Base-by-base conservation (phyloP, 495 filamentous ascomycete species). In the Venustampulla echinocandica region DNA sequence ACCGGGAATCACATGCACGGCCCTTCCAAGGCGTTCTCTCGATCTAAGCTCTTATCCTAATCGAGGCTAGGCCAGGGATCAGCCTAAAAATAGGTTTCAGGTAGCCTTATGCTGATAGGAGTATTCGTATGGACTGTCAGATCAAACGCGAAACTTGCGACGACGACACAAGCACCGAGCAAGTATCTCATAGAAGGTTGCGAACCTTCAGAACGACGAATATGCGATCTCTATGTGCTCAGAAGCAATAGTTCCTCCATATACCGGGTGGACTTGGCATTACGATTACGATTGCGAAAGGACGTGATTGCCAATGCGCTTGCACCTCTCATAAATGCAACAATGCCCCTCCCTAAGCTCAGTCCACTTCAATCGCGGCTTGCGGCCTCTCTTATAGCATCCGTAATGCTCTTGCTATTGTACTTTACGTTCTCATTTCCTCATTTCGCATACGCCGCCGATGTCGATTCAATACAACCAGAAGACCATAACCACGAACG, bases 331-430 rank as follows among this genome's bases (percentile, higher is more conserved):
- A 48, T 14, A 10, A 49, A n/a, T 49, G 45, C 44, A n/a, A n/a
- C n/a, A 36, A 59, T 59, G 56, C 56, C 56, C 41, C 47, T 59
- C 46, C 56, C 56, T 17, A 59, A 59, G 27, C 52, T 55, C 49
- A 76, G 75, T 58, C 76, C 72, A 50, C 66, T 84, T 50, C 82
- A 84, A 70, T 82, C 77, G 64, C 79, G 78, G 53, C 65, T 88
- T 53, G 76, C 73, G 61, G 81, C 82, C 58, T 81, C 76, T 24
- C 53, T 81, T 49, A 61, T 73, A 58, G 74, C 76, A 32, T 73
- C 75, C 23, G 58, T 74, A 35, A 55, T 80, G 25, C 50, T 84
- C 22, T 47, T 79, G 27, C 39, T 76, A 27, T 52, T 85, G 42
- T 79, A 77, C 55, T 57, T 81, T 46, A 59, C 67, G 25, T 56